A percentile compares a stretch with the other conserved stretches of the same genome.
Evolutionary conservation across 75 land plant genomes (phyloP).

Genomic region (Selaginella moellendorffii): DNA sequence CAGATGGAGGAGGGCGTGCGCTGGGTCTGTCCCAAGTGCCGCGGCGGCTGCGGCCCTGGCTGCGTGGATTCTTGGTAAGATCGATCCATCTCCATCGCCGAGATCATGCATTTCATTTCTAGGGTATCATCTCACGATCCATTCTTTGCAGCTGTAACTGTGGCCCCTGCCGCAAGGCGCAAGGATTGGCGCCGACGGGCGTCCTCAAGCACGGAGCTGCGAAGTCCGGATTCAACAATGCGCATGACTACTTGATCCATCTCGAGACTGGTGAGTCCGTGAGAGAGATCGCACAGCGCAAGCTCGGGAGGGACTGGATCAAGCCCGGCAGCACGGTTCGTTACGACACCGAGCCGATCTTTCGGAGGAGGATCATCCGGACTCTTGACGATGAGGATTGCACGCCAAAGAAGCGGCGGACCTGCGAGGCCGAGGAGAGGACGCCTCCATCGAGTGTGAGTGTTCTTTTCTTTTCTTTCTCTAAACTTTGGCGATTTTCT

Average conservation of each 20-base stretch:
- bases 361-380: neutral
- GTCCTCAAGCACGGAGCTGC: slow-evolving; percentile 6
- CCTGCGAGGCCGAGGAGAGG: no score
- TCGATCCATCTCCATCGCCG: no score
- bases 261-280: slow-evolving; percentile 22
- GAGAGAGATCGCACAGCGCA: slow-evolving; percentile 7
- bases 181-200: slow-evolving; percentile 21
- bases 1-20: slow-evolving; percentile 7
- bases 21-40: slow-evolving; percentile 33
- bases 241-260: slow-evolving; percentile 28
- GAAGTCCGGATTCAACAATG: slow-evolving; percentile 23
- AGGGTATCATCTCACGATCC: no score
- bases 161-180: slow-evolving; percentile 25
- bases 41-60: slow-evolving; percentile 37
- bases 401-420: no score
- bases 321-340: neutral
- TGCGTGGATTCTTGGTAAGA: slow-evolving; percentile 27
- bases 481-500: no score
- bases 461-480: no score
- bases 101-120: neutral
- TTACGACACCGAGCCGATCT: neutral
- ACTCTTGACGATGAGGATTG: no score
- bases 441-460: no score
- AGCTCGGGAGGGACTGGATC: slow-evolving; percentile 15
- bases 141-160: slow-evolving; percentile 40